Evolutionary conservation across 2,329 filamentous ascomycete species (phyloP).

Genomic region (Chaetothyriales sp.): DNA sequence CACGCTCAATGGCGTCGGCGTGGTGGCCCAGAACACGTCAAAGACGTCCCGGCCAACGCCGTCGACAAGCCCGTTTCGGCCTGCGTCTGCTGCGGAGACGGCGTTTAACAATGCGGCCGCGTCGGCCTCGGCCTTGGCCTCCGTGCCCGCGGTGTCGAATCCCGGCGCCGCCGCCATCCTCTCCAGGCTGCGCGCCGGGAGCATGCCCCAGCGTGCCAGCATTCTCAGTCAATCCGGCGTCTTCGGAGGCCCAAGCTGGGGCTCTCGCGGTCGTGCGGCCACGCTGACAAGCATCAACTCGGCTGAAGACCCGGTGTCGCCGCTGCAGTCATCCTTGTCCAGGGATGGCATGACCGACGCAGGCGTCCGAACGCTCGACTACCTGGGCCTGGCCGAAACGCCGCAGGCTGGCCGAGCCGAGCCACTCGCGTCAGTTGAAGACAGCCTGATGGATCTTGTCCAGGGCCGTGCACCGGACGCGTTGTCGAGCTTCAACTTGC

Average conservation of each 20-base stretch:
- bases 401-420: slow-evolving; percentile 67
- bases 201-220: slow-evolving; percentile 77
- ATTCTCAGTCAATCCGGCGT: slow-evolving; percentile 49
- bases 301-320: slow-evolving; percentile 73
- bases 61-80: slow-evolving; percentile 74
- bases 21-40: slow-evolving; percentile 48
- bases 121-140: too few species aligned
- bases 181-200: slow-evolving; percentile 77
- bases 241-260: slow-evolving; percentile 79
- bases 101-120: slow-evolving; percentile 24
- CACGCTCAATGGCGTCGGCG: slow-evolving; percentile 42
- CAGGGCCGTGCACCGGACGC: slow-evolving; percentile 47
- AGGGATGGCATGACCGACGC: slow-evolving; percentile 72
- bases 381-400: slow-evolving; percentile 85
- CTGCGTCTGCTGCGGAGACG: slow-evolving; percentile 31
- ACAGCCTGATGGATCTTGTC: slow-evolving; percentile 20
- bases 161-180: slow-evolving; percentile 56
- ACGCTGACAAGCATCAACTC: slow-evolving; percentile 86
- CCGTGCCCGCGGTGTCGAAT: slow-evolving; percentile 31
- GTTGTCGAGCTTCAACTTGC: slow-evolving; percentile 60
- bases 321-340: slow-evolving; percentile 73
- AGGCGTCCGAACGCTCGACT: slow-evolving; percentile 87
- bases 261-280: slow-evolving; percentile 66
- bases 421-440: slow-evolving; percentile 45
- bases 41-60: slow-evolving; percentile 77